Evolutionary conservation across 495 filamentous ascomycete genomes (phyloP).

Genomic region (Chaetomium cochliodes): DNA sequence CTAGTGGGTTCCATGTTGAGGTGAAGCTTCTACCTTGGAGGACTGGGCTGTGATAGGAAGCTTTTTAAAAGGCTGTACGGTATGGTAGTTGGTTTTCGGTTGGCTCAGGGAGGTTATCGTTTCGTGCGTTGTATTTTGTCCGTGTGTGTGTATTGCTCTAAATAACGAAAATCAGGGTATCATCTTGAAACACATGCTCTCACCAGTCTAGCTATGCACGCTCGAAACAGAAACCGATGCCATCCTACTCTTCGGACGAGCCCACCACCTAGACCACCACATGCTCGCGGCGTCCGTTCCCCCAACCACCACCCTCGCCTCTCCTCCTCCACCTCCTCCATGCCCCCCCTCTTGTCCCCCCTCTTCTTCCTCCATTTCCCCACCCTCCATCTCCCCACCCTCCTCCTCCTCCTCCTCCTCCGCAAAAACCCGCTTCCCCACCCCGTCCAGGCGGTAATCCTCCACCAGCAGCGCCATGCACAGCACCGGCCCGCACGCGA

Average conservation of each 20-base stretch:
- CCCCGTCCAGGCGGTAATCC: conserved; percentile 51
- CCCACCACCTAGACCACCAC: conserved; percentile 10
- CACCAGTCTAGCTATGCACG: not conserved
- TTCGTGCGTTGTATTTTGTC: no score
- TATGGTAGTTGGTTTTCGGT: no score
- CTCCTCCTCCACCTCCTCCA: no score
- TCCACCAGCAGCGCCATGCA: conserved; percentile 46
- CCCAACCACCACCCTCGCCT: not conserved
- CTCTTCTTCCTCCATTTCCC: not conserved
- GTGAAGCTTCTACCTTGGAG: conserved; percentile 43
- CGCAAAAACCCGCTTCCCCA: conserved; percentile 18
- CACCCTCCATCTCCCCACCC: not conserved
- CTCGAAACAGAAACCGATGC: not conserved
- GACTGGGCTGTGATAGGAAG: not conserved
- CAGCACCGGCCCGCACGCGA: conserved; percentile 45
- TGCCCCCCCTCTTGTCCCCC: conserved; percentile 5
- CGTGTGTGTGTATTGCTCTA: not conserved
- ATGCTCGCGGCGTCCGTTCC: not conserved
- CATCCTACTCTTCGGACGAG: not conserved
- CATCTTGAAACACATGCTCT: not conserved
- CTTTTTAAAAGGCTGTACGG: not conserved
- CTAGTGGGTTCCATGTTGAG: conserved; percentile 64
- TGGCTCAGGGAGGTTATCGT: no score
- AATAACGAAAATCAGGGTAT: conserved; percentile 8
- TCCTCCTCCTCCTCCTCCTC: not conserved